Evolutionary conservation across 179 eudicot species (phyloP).

Genomic region (Gypsophila paniculata): DNA sequence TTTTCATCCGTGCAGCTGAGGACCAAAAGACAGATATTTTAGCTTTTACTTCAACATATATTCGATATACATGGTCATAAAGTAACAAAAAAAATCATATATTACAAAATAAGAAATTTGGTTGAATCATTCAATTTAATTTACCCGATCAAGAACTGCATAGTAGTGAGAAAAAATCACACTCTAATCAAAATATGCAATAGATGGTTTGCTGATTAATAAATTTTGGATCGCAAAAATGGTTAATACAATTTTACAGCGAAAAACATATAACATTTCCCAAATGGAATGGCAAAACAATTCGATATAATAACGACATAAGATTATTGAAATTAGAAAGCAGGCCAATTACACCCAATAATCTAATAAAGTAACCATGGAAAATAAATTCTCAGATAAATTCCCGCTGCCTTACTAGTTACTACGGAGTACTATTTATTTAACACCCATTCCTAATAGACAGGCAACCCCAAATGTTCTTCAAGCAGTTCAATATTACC

Average conservation of each 20-base stretch:
- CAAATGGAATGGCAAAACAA: not conserved
- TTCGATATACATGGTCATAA: not conserved
- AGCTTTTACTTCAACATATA: not conserved
- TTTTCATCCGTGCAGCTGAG: constrained; percentile 64
- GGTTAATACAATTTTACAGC: not conserved
- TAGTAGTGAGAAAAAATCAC: not conserved
- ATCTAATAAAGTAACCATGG: not conserved
- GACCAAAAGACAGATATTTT: not conserved
- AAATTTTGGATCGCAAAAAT: not conserved
- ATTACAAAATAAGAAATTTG: not conserved
- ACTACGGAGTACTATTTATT: not conserved
- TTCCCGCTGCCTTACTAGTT: not conserved
- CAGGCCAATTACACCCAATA: too few relatives aligned
- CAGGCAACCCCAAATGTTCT: not conserved
- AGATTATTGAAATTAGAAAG: not conserved
- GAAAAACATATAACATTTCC: not conserved
- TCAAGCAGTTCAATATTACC: not conserved
- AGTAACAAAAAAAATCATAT: not conserved
- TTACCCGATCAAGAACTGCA: not conserved
- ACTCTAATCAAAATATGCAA: not conserved
- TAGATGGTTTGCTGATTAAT: not conserved
- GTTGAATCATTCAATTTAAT: not conserved
- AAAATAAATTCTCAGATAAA: not conserved
- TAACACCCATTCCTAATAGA: not conserved
- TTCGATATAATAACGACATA: not conserved